phyloP scores from a whole-genome alignment of 257 asterid genomes.

The Plantago ovata region DNA sequence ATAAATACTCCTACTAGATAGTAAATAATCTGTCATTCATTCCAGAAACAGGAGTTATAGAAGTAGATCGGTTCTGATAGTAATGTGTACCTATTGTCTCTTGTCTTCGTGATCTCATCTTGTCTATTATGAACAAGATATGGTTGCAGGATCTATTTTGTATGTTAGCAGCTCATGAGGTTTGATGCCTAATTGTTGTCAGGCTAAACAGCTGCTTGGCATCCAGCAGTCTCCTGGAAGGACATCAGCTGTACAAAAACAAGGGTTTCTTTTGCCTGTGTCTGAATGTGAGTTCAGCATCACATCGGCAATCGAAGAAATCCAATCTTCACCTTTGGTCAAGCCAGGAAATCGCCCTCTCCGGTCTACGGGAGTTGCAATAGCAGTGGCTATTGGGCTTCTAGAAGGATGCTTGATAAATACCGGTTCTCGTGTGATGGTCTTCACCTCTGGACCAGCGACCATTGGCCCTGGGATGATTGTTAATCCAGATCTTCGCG shows the following conservation, averaged over 20 bases:
- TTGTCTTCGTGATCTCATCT: too few relatives aligned
- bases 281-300: slow-evolving; percentile 85
- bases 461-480: slow-evolving; percentile 85
- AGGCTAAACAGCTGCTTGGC: slow-evolving; percentile 68
- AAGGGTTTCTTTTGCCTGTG: slow-evolving; percentile 67
- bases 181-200: slow-evolving; percentile 24
- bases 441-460: slow-evolving; percentile 95
- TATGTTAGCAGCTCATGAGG: not conserved
- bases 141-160: not conserved
- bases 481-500: slow-evolving; percentile 55
- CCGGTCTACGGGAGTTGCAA: slow-evolving; percentile 80
- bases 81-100: too few relatives aligned
- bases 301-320: slow-evolving; percentile 77
- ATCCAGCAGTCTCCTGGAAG: slow-evolving; percentile 62
- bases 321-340: slow-evolving; percentile 46
- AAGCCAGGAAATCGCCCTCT: slow-evolving; percentile 71
- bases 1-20: too few relatives aligned
- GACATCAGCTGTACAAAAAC: slow-evolving; percentile 47
- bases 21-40: too few relatives aligned
- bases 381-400: slow-evolving; percentile 88
- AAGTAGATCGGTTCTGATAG: too few relatives aligned
- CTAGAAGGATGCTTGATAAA: slow-evolving; percentile 69
- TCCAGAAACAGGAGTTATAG: too few relatives aligned
- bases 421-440: slow-evolving; percentile 83
- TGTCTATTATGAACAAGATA: not conserved